Conservation (phyloP, 495 filamentous ascomycete genomes). For the Venustampulla echinocandica region DNA sequence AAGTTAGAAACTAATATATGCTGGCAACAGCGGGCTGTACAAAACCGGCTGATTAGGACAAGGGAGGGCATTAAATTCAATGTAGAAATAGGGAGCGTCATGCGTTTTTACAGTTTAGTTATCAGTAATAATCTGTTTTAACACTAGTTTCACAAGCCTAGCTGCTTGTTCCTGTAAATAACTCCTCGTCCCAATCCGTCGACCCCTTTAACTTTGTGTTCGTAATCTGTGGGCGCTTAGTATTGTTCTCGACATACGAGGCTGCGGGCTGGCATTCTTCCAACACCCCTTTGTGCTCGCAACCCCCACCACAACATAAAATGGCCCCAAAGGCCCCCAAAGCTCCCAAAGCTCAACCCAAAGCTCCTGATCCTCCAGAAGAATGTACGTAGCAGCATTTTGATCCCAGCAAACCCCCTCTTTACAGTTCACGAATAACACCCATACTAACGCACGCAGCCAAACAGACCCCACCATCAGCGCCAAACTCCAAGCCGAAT, state of each 20-base stretch:
- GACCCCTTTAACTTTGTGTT: no score
- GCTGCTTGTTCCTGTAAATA: no score
- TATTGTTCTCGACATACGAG: no score
- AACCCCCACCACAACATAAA: background rate
- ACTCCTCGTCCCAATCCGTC: conserved; percentile 1
- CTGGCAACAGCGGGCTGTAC: conserved; percentile 17
- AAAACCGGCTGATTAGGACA: background rate
- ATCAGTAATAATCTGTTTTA: conserved; percentile 9
- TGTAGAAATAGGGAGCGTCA: conserved; percentile 17
- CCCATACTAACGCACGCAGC: no score
- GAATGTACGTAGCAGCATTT: conserved; percentile 11
- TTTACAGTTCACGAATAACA: no score
- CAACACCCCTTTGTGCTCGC: background rate
- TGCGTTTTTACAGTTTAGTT: no score
- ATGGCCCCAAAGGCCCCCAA: conserved; percentile 23
- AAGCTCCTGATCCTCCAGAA: conserved; percentile 12
- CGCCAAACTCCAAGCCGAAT: conserved; percentile 17
- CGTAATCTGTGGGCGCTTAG: no score
- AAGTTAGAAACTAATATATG: conserved; percentile 10
- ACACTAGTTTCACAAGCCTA: no score
- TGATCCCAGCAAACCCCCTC: background rate
- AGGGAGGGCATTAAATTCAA: conserved; percentile 9
- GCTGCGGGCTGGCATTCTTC: background rate
- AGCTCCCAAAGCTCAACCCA: conserved; percentile 18
- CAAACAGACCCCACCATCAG: conserved; percentile 20